A percentile compares a stretch with the other conserved stretches of the same genome.
Conservation (phyloP, 2,329 filamentous ascomycete species). For the Chrysosphaeria jannelii region DNA sequence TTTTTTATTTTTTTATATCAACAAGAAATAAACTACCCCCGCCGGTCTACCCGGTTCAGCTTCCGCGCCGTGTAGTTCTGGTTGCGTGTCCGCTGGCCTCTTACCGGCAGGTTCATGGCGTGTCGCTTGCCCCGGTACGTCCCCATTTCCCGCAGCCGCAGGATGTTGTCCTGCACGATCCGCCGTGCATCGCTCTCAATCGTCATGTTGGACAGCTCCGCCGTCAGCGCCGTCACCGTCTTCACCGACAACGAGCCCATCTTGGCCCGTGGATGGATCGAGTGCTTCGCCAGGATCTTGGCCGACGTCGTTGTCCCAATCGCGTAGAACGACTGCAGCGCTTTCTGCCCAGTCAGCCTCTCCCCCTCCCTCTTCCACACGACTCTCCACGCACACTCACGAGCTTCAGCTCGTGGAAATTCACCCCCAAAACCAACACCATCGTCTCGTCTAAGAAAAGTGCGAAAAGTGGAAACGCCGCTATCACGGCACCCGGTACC, state of each 20-base stretch:
- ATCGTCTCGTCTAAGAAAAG: too few species aligned
- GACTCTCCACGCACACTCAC: conserved; percentile 46
- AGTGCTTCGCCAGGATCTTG: conserved; percentile 62
- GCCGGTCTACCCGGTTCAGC: conserved; percentile 26
- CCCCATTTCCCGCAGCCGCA: conserved; percentile 65
- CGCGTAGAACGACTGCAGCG: conserved; percentile 63
- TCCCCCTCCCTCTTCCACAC: too few species aligned
- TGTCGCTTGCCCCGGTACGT: conserved; percentile 70
- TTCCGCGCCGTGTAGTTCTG: conserved; percentile 32
- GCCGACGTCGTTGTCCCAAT: conserved; percentile 40
- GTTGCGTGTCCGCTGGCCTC: conserved; percentile 65
- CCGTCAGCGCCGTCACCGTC: conserved; percentile 55
- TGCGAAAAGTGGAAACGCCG: too few species aligned
- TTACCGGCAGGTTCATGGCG: conserved; percentile 71
- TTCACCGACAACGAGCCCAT: conserved; percentile 45
- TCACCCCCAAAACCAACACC: conserved; percentile 67
- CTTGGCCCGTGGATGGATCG: conserved; percentile 58
- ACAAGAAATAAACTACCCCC: conserved; percentile 7
- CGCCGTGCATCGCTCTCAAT: conserved; percentile 70
- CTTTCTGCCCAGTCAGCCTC: conserved; percentile 26
- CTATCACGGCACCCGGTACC: too few species aligned
- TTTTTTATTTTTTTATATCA: neutral
- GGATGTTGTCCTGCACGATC: conserved; percentile 59
- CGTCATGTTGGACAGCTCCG: conserved; percentile 69
- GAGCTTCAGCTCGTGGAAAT: conserved; percentile 57